Base-by-base conservation (phyloP, 176 grass and related monocot species). In the Metroxylon sagu region DNA sequence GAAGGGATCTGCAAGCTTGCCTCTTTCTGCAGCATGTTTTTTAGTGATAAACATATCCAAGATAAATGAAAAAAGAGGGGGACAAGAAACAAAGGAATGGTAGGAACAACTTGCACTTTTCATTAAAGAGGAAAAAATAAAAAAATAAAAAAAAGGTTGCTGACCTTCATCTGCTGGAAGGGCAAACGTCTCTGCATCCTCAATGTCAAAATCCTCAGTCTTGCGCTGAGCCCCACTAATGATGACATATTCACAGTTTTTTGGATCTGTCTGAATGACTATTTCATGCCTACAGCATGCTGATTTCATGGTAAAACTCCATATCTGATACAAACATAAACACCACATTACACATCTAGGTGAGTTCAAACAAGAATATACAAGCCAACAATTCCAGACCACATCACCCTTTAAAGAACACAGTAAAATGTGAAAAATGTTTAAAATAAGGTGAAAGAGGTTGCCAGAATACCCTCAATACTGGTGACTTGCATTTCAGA, bases 291-390 rank as follows among this genome's bases (percentile, higher is more conserved):
- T 76, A 78, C 87, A 98, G 63, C 93, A 98, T 29, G 93, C 84
- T 27, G 93, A 83, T 59, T 98, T 98, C 93, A 98, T 98, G 16
- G 84, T 98, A 74, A 92, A 98, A 70, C 81, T 92, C 93, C 87
- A 98, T 98, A 98, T 92, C 92, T 97, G 49, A 48, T 3, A 71
- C 0, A 74, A 54, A 62, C 21, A 68, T 31, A 15, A 6, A n/a
- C 56, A 19, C 35, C 35, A 14, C 35, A 43, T 43, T 43, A 43
- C 8, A 43, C 35, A 43, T 43, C 35, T 43, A 43, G 8, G 35
- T 3, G 8, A 14, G 35, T 14, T 43, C 35, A 43, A 43, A 43
- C 8, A 43, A 43, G 35, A 43, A 14, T 7, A 43, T 43, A 14
- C 35, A 43, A 43, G 10, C 35, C 35, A 43, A 43, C 10, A 43